phyloP scores from a whole-genome alignment of 1,139 yeast species.

The Taphrina wiesneri region DNA sequence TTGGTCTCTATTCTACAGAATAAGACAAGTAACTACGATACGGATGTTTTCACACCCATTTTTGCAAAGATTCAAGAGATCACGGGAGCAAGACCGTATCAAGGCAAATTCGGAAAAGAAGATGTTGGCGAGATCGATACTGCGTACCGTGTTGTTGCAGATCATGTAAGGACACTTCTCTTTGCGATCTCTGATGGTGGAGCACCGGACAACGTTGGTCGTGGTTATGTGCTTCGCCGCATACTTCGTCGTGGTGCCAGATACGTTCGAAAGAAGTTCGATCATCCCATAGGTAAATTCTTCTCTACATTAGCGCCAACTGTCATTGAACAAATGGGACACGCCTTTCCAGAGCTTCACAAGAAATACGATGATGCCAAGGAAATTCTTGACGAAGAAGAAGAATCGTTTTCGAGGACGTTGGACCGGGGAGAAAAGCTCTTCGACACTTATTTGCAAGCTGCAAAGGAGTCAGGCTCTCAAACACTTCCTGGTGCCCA shows the following conservation, averaged over 20 bases:
- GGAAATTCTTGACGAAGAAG: slow-evolving; percentile 94
- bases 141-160: slow-evolving; percentile 96
- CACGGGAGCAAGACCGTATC: slow-evolving; percentile 86
- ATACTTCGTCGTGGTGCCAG: slow-evolving; percentile 97
- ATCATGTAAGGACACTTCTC: slow-evolving; percentile 94
- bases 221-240: slow-evolving; percentile 97
- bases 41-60: slow-evolving; percentile 90
- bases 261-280: slow-evolving; percentile 92
- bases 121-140: slow-evolving; percentile 95
- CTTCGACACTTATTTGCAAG: slow-evolving; percentile 84
- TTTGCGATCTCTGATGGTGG: slow-evolving; percentile 98
- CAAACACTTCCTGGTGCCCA: slow-evolving; percentile 86
- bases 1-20: slow-evolving; percentile 90
- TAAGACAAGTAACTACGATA: slow-evolving; percentile 89
- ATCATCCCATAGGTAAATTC: slow-evolving; percentile 90
- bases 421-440: slow-evolving; percentile 97
- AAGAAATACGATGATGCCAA: slow-evolving; percentile 71
- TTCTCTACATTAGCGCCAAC: slow-evolving; percentile 92
- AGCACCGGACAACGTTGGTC: slow-evolving; percentile 97
- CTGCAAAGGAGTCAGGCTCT: slow-evolving; percentile 64
- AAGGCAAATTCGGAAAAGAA: slow-evolving; percentile 89
- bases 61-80: slow-evolving; percentile 83
- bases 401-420: slow-evolving; percentile 88
- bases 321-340: slow-evolving; percentile 81
- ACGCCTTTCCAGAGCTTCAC: slow-evolving; percentile 79